Evolutionary conservation across 176 grass and related monocot species (phyloP).

Genomic region (Ampelocalamus luodianensis): DNA sequence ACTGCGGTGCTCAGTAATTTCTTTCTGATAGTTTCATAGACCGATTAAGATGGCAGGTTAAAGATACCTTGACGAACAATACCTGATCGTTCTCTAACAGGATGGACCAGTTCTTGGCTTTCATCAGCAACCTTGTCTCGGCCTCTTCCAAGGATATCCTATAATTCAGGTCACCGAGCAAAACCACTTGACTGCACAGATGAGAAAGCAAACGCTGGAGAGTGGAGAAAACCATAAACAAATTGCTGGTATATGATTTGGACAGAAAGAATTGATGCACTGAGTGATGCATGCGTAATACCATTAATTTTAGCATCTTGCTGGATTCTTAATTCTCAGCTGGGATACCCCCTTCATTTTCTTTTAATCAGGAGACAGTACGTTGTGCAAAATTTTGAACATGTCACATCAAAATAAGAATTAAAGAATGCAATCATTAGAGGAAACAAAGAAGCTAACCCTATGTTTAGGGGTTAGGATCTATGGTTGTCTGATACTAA

Average conservation of each 20-base stretch:
- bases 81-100: too few species aligned
- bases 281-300: constrained; percentile 28
- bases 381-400: neutral
- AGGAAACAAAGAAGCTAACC: neutral
- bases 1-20: too few species aligned
- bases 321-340: constrained; percentile 22
- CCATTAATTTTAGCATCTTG: neutral
- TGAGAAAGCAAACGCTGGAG: constrained; percentile 38
- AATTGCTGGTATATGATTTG: neutral
- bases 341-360: constrained; percentile 40
- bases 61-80: too few species aligned
- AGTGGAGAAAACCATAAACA: neutral
- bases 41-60: too few species aligned
- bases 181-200: constrained; percentile 83
- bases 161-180: constrained; percentile 96
- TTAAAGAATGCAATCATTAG: constrained; percentile 17
- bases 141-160: constrained; percentile 75
- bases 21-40: too few species aligned
- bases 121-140: constrained; percentile 63
- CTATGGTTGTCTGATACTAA: neutral
- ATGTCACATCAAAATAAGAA: constrained; percentile 32
- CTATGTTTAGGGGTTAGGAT: neutral
- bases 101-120: constrained; percentile 68
- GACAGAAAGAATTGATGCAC: constrained; percentile 7
- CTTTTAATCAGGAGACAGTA: constrained; percentile 24